Base-by-base conservation (phyloP, 1,139 yeast species). In the Diutina mesorugosa region DNA sequence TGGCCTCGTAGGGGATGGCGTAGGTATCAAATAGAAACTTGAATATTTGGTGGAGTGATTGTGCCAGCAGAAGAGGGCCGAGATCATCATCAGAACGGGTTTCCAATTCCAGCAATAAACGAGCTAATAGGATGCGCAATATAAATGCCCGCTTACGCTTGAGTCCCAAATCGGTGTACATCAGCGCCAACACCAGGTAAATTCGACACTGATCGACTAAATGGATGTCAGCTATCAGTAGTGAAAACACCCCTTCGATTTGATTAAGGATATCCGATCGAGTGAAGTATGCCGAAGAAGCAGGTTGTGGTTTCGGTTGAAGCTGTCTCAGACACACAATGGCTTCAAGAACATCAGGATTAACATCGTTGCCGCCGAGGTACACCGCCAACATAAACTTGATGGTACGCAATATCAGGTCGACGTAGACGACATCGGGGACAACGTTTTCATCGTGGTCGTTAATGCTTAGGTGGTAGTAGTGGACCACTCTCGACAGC, bases 361-460 rank as follows among this genome's bases (percentile, higher is more conserved):
- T 29, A 8, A 58, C 69, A 4, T 79, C 83, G 12, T 79, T 76
- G 5, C 84, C 83, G 6, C 66, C 63, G 14, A 78, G 66, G 59
- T 78, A 77, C 6, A 84, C 70, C 10, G 76, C 68, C 1, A 85
- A 76, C 78, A 87, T 77, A 57, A 88, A 76, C 59, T 81, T 83
- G 38, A 86, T 71, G 55, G 79, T 79, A 57, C 97, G 75, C 48
- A 90, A 64, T 4, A 87, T 73, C 4, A 86, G 77, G 61, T 90
- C 97, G 52, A 88, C 83, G 61, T 84, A 87, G 0, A 90, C 91
- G 3, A 87, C 69, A 60, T 86, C 93, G 0, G 98, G 98, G 0
- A 87, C 91, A 62, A 81, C 81, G 62, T 91, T 96, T 59, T 85
- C 90, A 16, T 78, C 74, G 38, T 47, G 51, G 57, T 81, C 84